phyloP scores from a whole-genome alignment of 2,329 filamentous ascomycete species.

The Fusarium penzigii region DNA sequence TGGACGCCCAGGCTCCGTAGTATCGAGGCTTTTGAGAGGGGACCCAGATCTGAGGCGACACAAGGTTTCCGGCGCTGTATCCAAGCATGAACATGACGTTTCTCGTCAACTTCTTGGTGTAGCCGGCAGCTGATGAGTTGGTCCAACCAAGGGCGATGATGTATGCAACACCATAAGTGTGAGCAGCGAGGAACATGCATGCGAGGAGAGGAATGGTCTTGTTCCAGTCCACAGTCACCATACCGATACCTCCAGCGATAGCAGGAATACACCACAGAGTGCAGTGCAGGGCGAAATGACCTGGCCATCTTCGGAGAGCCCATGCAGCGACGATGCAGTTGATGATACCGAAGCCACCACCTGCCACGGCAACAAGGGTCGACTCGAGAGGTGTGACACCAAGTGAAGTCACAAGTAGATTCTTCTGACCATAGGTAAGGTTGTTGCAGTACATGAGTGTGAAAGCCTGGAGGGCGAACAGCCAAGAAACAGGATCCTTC shows the following conservation, averaged over 20 bases:
- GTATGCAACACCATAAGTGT: slow-evolving; percentile 35
- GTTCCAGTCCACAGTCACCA: slow-evolving; percentile 28
- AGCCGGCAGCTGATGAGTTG: slow-evolving; percentile 37
- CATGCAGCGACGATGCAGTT: slow-evolving; percentile 34
- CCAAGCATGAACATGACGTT: slow-evolving; percentile 43
- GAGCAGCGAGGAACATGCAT: slow-evolving; percentile 29
- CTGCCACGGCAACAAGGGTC: slow-evolving; percentile 40
- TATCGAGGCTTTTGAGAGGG: slow-evolving; percentile 28
- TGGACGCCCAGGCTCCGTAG: slow-evolving; percentile 26
- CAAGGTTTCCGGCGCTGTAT: slow-evolving; percentile 36
- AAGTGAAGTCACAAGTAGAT: slow-evolving; percentile 36
- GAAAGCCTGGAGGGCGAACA: slow-evolving; percentile 33
- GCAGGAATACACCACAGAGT: slow-evolving; percentile 28
- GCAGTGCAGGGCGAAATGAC: slow-evolving; percentile 32
- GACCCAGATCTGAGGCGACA: slow-evolving; percentile 39
- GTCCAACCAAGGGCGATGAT: slow-evolving; percentile 38
- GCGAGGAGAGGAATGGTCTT: slow-evolving; percentile 23
- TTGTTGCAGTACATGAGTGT: slow-evolving; percentile 40
- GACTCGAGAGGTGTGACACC: slow-evolving; percentile 41
- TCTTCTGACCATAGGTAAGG: slow-evolving; percentile 41
- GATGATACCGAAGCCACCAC: slow-evolving; percentile 36
- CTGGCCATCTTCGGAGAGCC: slow-evolving; percentile 32
- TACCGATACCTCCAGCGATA: slow-evolving; percentile 28
- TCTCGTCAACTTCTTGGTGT: slow-evolving; percentile 46
- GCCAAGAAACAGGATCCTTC: slow-evolving; percentile 33